Evolutionary conservation across 2,329 filamentous ascomycete species (phyloP), one percentile per base, ranked within the genome.

Genomic region (Colletotrichum karsti): DNA sequence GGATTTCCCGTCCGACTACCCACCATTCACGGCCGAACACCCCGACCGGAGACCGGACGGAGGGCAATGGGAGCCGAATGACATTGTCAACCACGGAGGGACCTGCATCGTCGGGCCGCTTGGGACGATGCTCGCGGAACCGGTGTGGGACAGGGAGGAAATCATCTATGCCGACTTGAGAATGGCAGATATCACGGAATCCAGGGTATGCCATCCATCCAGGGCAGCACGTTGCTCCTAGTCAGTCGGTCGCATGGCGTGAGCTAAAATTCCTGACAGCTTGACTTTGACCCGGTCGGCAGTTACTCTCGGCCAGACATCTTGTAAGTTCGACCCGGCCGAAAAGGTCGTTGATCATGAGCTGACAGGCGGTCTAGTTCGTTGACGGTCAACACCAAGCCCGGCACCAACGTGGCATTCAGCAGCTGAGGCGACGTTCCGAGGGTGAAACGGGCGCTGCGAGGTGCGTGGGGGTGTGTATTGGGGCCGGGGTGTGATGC

Each of bases 211-310:
- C 60, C 18, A n/a, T 44, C 8, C 22, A 13, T 24, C 22, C 3
- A n/a, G 28, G 39, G 46, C 13, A 30, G 18, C 20, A 28, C 18
- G 4, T 9, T 8, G 24, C 20, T n/a, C 20, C 48, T 39, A 35
- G 50, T 51, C 50, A 64, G 44, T 48, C 51, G 30, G 42, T 20
- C 18, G 63, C 39, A 53, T 37, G 24, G 26, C n/a, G 20, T 26
- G 15, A 48, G 42, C 56, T 69, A 41, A 69, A 26, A 50, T 20
- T 35, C 9, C 26, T 48, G 9, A 44, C 70, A 81, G 80, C 77
- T 82, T 70, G 79, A 82, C 67, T 82, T 82, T 63, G 80, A 82
- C 67, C 76, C 78, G 1, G 79, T 82, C 26, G 79, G 80, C 56
- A 80, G 79, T 62, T 82, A 81, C 67, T 75, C 79, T 15, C 74